A percentile compares a stretch with the other conserved stretches of the same genome.
Conservation (phyloP, 106 monocot species). For the Iris macrosiphon region DNA sequence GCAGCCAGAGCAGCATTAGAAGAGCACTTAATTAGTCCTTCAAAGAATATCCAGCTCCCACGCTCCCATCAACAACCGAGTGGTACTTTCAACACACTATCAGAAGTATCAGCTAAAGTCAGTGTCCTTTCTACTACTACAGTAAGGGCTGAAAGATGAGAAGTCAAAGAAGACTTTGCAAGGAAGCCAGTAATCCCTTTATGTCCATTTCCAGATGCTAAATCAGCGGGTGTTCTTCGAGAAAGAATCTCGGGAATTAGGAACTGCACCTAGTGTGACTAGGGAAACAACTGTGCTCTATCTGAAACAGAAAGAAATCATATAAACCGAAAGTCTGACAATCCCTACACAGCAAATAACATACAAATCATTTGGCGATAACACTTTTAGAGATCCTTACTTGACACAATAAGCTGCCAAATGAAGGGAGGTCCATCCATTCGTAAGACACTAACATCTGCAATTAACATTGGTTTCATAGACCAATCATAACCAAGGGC, state of each 20-base stretch:
- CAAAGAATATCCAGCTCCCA: conserved; percentile 18
- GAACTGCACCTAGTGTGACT: conserved; percentile 22
- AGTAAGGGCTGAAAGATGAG: conserved; percentile 40
- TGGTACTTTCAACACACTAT: conserved; percentile 17
- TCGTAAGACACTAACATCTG: conserved; percentile 67
- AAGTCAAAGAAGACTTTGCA: conserved; percentile 44
- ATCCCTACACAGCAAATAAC: neutral
- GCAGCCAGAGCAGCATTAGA: conserved; percentile 44
- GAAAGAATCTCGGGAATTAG: conserved; percentile 40
- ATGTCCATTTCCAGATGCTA: conserved; percentile 54
- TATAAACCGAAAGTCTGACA: neutral
- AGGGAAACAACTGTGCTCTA: conserved; percentile 39
- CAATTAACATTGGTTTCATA: conserved; percentile 51
- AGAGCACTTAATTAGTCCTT: conserved; percentile 44
- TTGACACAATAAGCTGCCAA: conserved; percentile 84
- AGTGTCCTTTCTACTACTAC: conserved; percentile 17
- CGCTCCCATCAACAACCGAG: conserved; percentile 12
- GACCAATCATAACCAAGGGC: conserved; percentile 88
- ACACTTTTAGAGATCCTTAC: too few species aligned
- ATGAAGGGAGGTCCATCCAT: conserved; percentile 93
- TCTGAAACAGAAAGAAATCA: conserved; percentile 25
- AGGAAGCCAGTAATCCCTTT: conserved; percentile 64
- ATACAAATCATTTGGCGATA: too few species aligned
- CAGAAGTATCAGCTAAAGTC: conserved; percentile 15
- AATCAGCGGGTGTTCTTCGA: conserved; percentile 58